Conservation (phyloP, 2,329 filamentous ascomycete genomes). For the Fusarium longipes region DNA sequence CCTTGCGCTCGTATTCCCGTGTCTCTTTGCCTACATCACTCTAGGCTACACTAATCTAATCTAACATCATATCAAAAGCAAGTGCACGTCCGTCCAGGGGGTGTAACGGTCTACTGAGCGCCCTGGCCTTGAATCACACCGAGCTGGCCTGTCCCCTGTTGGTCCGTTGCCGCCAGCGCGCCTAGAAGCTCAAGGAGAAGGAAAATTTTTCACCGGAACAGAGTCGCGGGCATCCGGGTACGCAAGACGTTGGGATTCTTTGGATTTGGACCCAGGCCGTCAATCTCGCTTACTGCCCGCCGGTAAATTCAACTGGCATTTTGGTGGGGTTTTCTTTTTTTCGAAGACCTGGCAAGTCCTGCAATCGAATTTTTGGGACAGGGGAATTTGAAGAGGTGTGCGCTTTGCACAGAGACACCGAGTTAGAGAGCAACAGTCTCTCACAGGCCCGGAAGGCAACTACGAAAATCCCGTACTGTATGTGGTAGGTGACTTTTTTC, state of each 20-base stretch:
- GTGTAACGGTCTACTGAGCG: constrained; percentile 42
- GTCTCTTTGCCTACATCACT: constrained; percentile 16
- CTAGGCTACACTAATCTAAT: constrained; percentile 23
- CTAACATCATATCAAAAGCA: constrained; percentile 21
- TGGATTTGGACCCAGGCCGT: constrained; percentile 42
- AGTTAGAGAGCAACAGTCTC: constrained; percentile 13
- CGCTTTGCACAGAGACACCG: constrained; percentile 4
- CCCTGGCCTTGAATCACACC: constrained; percentile 47
- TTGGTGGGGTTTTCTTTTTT: constrained; percentile 33
- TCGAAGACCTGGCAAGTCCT: constrained; percentile 31
- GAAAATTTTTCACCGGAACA: constrained; percentile 49
- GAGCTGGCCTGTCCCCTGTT: constrained; percentile 42
- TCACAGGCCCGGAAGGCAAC: constrained; percentile 9
- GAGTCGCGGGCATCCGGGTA: constrained; percentile 44
- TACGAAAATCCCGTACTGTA: constrained; percentile 1
- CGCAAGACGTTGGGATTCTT: constrained; percentile 45
- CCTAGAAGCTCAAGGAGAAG: constrained; percentile 47
- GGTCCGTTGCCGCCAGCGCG: constrained; percentile 46
- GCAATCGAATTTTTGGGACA: constrained; percentile 27
- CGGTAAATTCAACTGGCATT: constrained; percentile 51
- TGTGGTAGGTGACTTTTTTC: constrained; percentile 17
- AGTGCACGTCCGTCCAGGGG: constrained; percentile 24
- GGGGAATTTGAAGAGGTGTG: constrained; percentile 30
- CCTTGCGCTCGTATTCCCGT: constrained; percentile 41
- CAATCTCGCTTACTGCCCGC: constrained; percentile 52